Evolutionary conservation across 2,329 filamentous ascomycete species (phyloP).

Genomic region (Cordyceps farinosa): DNA sequence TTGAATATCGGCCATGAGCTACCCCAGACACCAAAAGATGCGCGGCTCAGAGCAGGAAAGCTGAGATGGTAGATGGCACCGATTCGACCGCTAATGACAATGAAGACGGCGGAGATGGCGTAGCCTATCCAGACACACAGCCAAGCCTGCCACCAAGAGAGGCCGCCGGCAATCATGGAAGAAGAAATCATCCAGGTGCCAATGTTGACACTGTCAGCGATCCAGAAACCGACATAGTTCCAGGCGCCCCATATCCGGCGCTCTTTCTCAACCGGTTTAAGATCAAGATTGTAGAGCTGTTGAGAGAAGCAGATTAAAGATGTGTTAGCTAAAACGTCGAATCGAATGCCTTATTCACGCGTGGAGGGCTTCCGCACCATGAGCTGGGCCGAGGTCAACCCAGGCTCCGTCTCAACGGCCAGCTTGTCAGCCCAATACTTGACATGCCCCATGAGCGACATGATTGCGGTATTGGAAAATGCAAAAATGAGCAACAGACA

Average conservation of each 20-base stretch:
- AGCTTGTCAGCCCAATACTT: conserved; percentile 54
- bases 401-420: conserved; percentile 70
- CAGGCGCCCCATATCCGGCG: conserved; percentile 79
- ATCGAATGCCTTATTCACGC: background rate
- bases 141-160: conserved; percentile 92
- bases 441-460: conserved; percentile 31
- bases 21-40: conserved; percentile 87
- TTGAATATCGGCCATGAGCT: conserved; percentile 87
- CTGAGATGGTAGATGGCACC: conserved; percentile 85
- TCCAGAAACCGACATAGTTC: conserved; percentile 89
- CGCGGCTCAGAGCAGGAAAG: conserved; percentile 75
- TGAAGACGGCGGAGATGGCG: conserved; percentile 69
- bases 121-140: conserved; percentile 88
- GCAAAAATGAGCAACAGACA: background rate
- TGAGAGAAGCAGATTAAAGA: background rate
- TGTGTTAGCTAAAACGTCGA: background rate
- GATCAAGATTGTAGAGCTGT: conserved; percentile 75
- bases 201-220: conserved; percentile 82
- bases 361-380: conserved; percentile 52
- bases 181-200: conserved; percentile 95
- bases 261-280: conserved; percentile 75
- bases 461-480: background rate
- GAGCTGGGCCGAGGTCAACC: conserved; percentile 72
- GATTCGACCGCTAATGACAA: conserved; percentile 75
- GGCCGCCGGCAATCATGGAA: conserved; percentile 70